These are phyloP conservation scores for Monosporozyma unispora DNA, from an alignment of 805 yeast species.

Conservation along the genomic window DNA sequence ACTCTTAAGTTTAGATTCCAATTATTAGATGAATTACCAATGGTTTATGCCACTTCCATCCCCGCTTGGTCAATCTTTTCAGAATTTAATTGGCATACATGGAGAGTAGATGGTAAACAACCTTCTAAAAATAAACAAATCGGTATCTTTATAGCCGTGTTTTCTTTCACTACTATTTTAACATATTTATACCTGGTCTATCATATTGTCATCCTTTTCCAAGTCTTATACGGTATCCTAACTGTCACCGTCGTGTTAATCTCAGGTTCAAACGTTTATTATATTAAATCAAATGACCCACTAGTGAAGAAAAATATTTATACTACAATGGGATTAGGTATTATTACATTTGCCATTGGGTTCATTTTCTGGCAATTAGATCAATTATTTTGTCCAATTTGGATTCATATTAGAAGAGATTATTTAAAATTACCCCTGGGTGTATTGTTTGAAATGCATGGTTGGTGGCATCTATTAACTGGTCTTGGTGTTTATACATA, in stretches of 20 bases:
- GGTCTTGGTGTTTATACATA: slow-evolving; percentile 84
- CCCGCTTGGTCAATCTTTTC: slow-evolving; percentile 82
- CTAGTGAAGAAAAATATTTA: slow-evolving; percentile 41
- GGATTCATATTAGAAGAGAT: slow-evolving; percentile 49
- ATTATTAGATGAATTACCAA: slow-evolving; percentile 88
- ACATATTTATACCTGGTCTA: slow-evolving; percentile 65
- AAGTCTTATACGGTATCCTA: slow-evolving; percentile 69
- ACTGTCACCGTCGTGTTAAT: slow-evolving; percentile 64
- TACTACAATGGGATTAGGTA: slow-evolving; percentile 49
- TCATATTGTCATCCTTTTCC: slow-evolving; percentile 83
- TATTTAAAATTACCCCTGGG: slow-evolving; percentile 76
- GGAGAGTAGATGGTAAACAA: slow-evolving; percentile 8
- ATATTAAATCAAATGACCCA: slow-evolving; percentile 25
- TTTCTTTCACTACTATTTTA: slow-evolving; percentile 47
- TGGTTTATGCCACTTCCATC: slow-evolving; percentile 95
- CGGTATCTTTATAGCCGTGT: slow-evolving; percentile 40
- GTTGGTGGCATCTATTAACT: slow-evolving; percentile 93
- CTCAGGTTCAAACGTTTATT: slow-evolving; percentile 42
- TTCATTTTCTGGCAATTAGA: slow-evolving; percentile 85
- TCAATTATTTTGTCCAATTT: slow-evolving; percentile 60
- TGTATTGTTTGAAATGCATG: slow-evolving; percentile 79
- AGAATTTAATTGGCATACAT: slow-evolving; percentile 35
- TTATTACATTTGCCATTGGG: slow-evolving; percentile 58
- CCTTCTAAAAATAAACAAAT: slow-evolving; percentile 12
- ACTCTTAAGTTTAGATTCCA: slow-evolving; percentile 85